phyloP scores from a whole-genome alignment of 345 rosid species.

The Abelmoschus esculentus region DNA sequence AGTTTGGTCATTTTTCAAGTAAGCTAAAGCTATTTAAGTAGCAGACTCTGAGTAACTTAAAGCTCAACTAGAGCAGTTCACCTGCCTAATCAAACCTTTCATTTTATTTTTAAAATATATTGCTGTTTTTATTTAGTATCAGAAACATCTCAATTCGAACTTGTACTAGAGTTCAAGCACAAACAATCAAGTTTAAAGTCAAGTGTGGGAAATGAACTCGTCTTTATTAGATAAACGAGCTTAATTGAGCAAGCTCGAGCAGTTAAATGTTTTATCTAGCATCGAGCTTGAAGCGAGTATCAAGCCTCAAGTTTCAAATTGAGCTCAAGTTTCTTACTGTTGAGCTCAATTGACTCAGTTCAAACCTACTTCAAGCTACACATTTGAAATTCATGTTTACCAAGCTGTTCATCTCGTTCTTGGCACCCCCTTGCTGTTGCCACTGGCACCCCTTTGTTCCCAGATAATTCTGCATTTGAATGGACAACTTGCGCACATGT shows the following conservation, averaged over 20 bases:
- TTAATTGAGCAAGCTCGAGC: not conserved
- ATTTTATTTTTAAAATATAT: not conserved
- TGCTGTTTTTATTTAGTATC: not conserved
- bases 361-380: not conserved
- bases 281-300: not conserved
- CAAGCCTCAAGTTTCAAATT: not conserved
- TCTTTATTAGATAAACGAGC: not conserved
- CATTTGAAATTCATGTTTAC: slow-evolving; percentile 16
- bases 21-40: not conserved
- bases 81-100: not conserved
- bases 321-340: not conserved
- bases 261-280: not conserved
- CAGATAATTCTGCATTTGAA: slow-evolving; percentile 33
- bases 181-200: not conserved
- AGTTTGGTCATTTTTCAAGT: not conserved
- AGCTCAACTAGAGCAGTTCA: not conserved
- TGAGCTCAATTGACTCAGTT: not conserved
- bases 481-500: slow-evolving; percentile 55
- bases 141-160: not conserved
- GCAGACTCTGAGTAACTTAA: not conserved
- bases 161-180: not conserved
- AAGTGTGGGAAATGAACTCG: not conserved
- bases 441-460: slow-evolving; percentile 24
- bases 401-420: slow-evolving; percentile 26
- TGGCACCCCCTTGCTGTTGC: slow-evolving; percentile 15